Evolutionary conservation across 1,284 basidiomycete genomes (phyloP).

Genomic region (Cystobasidium slooffiae): DNA sequence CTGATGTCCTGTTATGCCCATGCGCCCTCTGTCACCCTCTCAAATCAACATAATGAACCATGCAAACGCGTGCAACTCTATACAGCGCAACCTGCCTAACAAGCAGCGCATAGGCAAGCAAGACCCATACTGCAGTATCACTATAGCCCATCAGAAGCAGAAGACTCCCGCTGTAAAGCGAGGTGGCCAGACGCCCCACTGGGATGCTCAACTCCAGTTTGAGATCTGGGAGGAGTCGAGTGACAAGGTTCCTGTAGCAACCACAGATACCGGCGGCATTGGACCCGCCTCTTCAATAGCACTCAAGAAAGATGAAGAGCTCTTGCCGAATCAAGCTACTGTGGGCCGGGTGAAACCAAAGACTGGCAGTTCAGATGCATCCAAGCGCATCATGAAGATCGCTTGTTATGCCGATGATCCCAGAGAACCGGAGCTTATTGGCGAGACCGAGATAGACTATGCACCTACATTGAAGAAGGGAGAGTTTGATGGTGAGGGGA

Average conservation of each 20-base stretch:
- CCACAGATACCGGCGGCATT: conserved; percentile 62
- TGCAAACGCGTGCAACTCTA: conserved; percentile 36
- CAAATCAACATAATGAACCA: background rate
- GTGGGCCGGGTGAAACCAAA: conserved; percentile 50
- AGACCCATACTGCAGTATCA: conserved; percentile 88
- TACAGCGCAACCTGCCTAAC: conserved; percentile 67
- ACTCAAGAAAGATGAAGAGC: conserved; percentile 64
- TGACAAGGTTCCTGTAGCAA: conserved; percentile 57
- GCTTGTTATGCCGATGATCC: conserved; percentile 93
- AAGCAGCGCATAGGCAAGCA: conserved; percentile 96
- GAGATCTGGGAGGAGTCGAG: conserved; percentile 80
- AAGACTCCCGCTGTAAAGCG: conserved; percentile 89
- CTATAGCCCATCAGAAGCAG: conserved; percentile 76
- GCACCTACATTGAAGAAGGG: conserved; percentile 90
- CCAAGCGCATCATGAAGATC: conserved; percentile 65
- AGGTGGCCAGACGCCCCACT: conserved; percentile 96
- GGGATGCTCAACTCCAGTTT: conserved; percentile 98
- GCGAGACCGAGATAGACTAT: conserved; percentile 84
- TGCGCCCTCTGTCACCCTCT: conserved; percentile 6
- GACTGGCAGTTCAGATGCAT: conserved; percentile 59
- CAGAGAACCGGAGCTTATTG: conserved; percentile 93
- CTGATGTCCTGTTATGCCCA: background rate
- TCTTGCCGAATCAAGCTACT: conserved; percentile 26
- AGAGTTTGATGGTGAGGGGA: conserved; percentile 84
- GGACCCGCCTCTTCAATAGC: conserved; percentile 51